phyloP scores from a whole-genome alignment of 2,329 filamentous ascomycete genomes.

The Alternaria brassicae region DNA sequence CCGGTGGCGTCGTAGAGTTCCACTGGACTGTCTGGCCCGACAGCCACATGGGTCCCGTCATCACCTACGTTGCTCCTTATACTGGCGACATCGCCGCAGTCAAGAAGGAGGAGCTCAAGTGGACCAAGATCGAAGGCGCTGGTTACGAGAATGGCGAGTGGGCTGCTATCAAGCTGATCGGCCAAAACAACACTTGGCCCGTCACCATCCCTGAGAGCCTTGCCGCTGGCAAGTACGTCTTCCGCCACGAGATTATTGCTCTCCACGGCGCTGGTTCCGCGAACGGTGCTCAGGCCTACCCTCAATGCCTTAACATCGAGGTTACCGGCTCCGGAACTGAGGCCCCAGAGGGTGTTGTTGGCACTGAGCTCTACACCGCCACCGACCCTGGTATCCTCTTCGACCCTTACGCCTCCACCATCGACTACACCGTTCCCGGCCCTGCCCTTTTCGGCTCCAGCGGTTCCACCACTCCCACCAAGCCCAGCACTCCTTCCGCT shows the following conservation, averaged over 20 bases:
- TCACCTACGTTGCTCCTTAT: constrained; percentile 51
- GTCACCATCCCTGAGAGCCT: constrained; percentile 56
- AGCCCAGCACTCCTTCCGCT: constrained; percentile 21
- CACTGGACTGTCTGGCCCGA: constrained; percentile 59
- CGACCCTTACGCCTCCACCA: constrained; percentile 49
- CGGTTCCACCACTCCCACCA: constrained; percentile 20
- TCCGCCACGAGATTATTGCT: constrained; percentile 63
- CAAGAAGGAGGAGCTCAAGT: constrained; percentile 47
- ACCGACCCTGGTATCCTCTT: constrained; percentile 53
- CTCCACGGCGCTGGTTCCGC: constrained; percentile 54
- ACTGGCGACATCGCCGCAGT: constrained; percentile 40
- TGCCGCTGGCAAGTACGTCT: constrained; percentile 60
- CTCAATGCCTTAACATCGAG: constrained; percentile 59
- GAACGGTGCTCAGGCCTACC: constrained; percentile 62
- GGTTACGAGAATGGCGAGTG: constrained; percentile 45
- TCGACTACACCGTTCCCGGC: constrained; percentile 54
- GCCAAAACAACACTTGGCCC: constrained; percentile 59
- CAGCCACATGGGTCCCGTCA: constrained; percentile 49
- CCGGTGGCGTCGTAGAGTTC: constrained; percentile 63
- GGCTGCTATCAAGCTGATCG: constrained; percentile 50
- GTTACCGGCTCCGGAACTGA: constrained; percentile 58
- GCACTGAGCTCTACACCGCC: constrained; percentile 57
- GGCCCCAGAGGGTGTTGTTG: constrained; percentile 57
- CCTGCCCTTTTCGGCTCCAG: constrained; percentile 43
- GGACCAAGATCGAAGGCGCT: constrained; percentile 48